Evolutionary conservation across 2,329 filamentous ascomycete genomes (phyloP).

Genomic region (Davidsoniella eucalypti): DNA sequence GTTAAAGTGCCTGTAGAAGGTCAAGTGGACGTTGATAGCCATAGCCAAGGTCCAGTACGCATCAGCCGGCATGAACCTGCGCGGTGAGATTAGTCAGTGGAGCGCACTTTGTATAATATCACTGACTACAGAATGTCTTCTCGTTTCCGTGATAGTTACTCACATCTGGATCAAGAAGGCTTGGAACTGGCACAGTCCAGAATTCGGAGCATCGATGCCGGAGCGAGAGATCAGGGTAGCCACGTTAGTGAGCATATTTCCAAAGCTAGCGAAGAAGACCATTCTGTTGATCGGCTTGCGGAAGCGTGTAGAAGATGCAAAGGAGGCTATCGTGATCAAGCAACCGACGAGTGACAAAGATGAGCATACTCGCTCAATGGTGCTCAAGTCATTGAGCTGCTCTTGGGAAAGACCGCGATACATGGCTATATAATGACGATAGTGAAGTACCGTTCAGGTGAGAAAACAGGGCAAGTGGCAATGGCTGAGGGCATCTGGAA

Average conservation of each 20-base stretch:
- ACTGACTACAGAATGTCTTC: too few species aligned
- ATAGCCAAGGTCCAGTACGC: slow-evolving; percentile 59
- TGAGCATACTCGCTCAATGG: slow-evolving; percentile 52
- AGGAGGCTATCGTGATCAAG: slow-evolving; percentile 55
- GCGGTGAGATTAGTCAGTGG: neutral
- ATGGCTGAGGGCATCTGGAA: too few species aligned
- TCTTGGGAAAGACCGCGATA: too few species aligned
- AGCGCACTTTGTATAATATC: neutral
- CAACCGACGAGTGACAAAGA: slow-evolving; percentile 55
- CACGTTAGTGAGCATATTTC: slow-evolving; percentile 63
- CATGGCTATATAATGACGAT: too few species aligned
- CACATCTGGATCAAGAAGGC: slow-evolving; percentile 71
- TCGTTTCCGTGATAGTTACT: slow-evolving; percentile 17
- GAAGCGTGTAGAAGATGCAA: slow-evolving; percentile 49
- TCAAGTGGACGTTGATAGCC: slow-evolving; percentile 65
- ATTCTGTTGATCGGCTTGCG: slow-evolving; percentile 78
- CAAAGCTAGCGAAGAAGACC: slow-evolving; percentile 69
- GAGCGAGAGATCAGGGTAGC: slow-evolving; percentile 56
- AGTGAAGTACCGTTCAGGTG: too few species aligned
- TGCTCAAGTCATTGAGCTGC: slow-evolving; percentile 34
- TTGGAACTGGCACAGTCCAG: slow-evolving; percentile 52
- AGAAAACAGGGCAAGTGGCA: too few species aligned
- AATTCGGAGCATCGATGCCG: slow-evolving; percentile 32
- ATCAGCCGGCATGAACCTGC: slow-evolving; percentile 57
- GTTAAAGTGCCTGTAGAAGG: slow-evolving; percentile 55